These are phyloP conservation scores for Knufia fluminis DNA, from an alignment of 2,329 filamentous ascomycete genomes.

Conservation along the genomic window DNA sequence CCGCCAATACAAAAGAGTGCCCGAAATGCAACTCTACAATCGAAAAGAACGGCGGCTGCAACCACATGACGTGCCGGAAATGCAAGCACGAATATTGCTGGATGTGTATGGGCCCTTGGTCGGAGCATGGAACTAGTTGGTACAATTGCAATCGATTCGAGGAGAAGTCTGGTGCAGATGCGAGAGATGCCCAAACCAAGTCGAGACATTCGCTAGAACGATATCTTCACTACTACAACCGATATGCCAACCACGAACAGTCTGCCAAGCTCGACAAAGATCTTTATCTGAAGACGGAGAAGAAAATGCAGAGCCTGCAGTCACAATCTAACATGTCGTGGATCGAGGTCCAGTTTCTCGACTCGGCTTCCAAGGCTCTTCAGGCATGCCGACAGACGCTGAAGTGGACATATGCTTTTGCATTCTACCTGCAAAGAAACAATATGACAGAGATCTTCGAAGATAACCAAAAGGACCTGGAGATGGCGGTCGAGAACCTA, in stretches of 20 bases:
- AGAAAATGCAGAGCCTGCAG: conserved; percentile 97
- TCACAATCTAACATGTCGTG: conserved; percentile 91
- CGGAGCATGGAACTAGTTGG: conserved; percentile 97
- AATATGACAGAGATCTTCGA: conserved; percentile 97
- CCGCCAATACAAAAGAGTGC: conserved; percentile 96
- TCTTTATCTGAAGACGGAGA: conserved; percentile 90
- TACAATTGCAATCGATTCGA: conserved; percentile 98
- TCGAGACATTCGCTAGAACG: conserved; percentile 84
- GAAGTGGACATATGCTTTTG: conserved; percentile 99
- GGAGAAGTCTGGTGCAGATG: conserved; percentile 86
- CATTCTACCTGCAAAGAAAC: conserved; percentile 92
- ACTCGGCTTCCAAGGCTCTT: conserved; percentile 82
- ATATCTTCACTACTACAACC: conserved; percentile 98
- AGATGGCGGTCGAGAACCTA: conserved; percentile 91
- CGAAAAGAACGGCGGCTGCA: conserved; percentile 96
- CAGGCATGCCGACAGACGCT: conserved; percentile 96
- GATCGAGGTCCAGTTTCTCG: conserved; percentile 98
- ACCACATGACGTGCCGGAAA: conserved; percentile 96
- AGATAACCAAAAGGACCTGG: conserved; percentile 95
- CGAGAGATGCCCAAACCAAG: conserved; percentile 82
- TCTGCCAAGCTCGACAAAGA: conserved; percentile 95
- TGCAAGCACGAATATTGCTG: conserved; percentile 97
- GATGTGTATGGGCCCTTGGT: conserved; percentile 99
- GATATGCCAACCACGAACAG: conserved; percentile 97
- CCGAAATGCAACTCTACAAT: conserved; percentile 94